Evolutionary conservation across 2,329 filamentous ascomycete genomes (phyloP).

Genomic region (Ilyonectria mors-panacis): DNA sequence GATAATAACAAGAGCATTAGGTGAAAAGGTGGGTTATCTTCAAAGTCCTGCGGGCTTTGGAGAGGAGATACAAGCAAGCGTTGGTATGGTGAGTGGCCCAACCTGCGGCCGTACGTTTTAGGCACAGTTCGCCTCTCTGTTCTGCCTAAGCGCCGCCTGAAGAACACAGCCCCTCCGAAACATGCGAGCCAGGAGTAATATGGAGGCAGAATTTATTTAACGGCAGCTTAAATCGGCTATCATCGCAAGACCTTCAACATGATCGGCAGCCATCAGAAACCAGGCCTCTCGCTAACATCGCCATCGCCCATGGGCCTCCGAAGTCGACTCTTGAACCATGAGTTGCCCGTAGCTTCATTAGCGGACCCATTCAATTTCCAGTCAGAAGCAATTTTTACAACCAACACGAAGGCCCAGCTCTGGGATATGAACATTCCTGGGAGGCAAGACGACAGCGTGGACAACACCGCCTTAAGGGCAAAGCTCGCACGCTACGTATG

Average conservation of each 20-base stretch:
- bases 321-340: background rate
- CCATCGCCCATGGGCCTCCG: background rate
- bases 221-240: background rate
- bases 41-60: background rate
- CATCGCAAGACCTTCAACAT: background rate
- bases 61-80: background rate
- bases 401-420: conserved; percentile 19
- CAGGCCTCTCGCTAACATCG: background rate
- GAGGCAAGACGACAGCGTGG: conserved; percentile 10
- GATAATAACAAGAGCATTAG: background rate
- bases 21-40: background rate
- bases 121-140: background rate
- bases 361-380: background rate
- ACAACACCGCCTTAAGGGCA: conserved; percentile 4
- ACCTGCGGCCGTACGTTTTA: background rate
- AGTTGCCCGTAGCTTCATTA: background rate
- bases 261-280: background rate
- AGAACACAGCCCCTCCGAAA: background rate
- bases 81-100: background rate
- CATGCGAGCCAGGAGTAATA: background rate
- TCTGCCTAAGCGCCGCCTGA: background rate
- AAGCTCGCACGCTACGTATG: conserved; percentile 15
- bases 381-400: background rate
- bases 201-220: background rate
- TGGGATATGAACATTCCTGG: conserved; percentile 12